Evolutionary conservation across 768 basidiomycete species (phyloP).

Genomic region (Tephrocybe sp.): DNA sequence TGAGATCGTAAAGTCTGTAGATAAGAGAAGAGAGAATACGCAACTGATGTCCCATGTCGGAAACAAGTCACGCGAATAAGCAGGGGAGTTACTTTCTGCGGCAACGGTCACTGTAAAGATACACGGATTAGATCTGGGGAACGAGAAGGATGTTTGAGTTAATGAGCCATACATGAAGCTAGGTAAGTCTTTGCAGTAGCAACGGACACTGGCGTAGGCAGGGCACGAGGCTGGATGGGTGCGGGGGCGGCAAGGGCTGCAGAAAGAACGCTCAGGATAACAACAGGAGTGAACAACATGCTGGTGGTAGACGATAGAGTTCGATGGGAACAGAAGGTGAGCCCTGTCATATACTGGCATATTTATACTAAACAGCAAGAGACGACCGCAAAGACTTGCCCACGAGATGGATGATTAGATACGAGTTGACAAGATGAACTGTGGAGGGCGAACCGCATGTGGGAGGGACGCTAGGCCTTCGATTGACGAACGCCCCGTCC

Average conservation of each 20-base stretch:
- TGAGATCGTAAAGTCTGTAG: neutral
- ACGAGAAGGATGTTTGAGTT: neutral
- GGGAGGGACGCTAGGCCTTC: neutral
- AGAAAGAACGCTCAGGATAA: conserved; percentile 18
- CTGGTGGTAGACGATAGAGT: neutral
- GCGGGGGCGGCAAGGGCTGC: conserved; percentile 16
- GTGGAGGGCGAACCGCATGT: neutral
- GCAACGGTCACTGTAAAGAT: conserved; percentile 30
- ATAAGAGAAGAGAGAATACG: conserved; percentile 14
- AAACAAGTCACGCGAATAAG: conserved; percentile 40
- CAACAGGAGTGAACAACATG: conserved; percentile 13
- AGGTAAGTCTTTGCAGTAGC: conserved; percentile 36
- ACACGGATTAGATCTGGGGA: neutral
- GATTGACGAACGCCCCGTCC: neutral
- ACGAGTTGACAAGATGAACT: too few species aligned
- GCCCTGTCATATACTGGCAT: neutral
- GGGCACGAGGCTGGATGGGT: conserved; percentile 19
- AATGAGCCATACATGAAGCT: conserved; percentile 24
- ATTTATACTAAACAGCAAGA: neutral
- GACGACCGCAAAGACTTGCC: too few species aligned
- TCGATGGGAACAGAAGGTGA: neutral
- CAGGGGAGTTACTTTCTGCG: conserved; percentile 30
- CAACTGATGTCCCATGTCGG: conserved; percentile 49
- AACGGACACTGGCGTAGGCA: conserved; percentile 31
- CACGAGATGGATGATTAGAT: neutral